Base-by-base conservation (phyloP, 2,329 filamentous ascomycete species). In the Colletotrichum ledebouriae region DNA sequence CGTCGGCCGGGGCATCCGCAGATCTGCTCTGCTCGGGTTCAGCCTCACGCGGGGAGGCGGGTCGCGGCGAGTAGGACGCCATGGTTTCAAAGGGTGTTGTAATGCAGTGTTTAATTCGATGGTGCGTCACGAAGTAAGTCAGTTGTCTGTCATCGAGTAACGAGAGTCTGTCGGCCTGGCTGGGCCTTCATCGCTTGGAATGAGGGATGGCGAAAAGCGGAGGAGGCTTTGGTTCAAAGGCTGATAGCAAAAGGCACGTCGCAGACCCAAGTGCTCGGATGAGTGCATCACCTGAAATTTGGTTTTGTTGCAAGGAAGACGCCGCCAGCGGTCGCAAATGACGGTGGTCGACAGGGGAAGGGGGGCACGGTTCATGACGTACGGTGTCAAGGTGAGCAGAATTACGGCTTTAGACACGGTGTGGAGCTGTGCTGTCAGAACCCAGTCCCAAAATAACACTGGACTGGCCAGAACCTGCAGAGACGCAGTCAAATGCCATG, bases 81-180 rank as follows among this genome's bases (percentile, higher is more conserved):
- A 69, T 69, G 66, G 55, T 69, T 59, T 59, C 61, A 52, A 65
- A 66, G 66, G 33, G 25, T 9, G 44, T 29, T 53, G 59, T 56
- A 69, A 69, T 69, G 66, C 49, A 66, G 66, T 55, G 66, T 60
- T 66, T 34, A 58, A 66, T 65, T 34, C 44, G 52, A 15, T 57
- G 61, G 60, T 65, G 53, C 33, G 63, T 66, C 57, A 49, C 52
- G 52, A 57, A 47, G 44, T 67, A 49, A 63, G 59, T 67, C 44
- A 25, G 63, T 22, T 56, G 41, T 25, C 41, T 50, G 66, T 69
- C 66, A 69, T 55, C 66, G 65, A 47, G 49, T 68, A 68, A 65
- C 41, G 37, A 60, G 41, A 37, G 34, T 55, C 47, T 55, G 39
- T 50, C 34, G 53, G 49, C 15, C 34, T 42, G 25, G 25, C 61